These are phyloP conservation scores for Citrullus colocynthis DNA, from an alignment of 306 rosid species.

Conservation along the genomic window DNA sequence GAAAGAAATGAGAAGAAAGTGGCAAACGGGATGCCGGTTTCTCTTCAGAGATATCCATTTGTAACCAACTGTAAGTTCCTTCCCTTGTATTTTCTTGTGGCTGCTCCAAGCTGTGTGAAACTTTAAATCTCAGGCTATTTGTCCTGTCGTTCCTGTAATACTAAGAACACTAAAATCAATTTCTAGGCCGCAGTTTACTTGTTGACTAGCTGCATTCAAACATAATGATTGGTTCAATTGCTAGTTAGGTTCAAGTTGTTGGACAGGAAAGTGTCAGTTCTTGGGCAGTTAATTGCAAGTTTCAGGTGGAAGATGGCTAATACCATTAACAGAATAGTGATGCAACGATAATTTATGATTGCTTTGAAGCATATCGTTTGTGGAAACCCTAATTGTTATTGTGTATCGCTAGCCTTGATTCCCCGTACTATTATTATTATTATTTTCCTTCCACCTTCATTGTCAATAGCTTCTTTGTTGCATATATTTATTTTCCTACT, in stretches of 20 bases:
- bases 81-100: neutral
- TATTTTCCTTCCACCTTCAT: too few species aligned
- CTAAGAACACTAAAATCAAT: neutral
- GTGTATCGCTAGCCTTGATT: neutral
- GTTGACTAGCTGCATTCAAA: neutral
- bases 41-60: neutral
- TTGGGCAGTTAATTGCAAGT: neutral
- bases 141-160: neutral
- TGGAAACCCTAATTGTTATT: too few species aligned
- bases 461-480: neutral
- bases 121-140: neutral
- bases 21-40: slow-evolving; percentile 3
- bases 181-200: neutral
- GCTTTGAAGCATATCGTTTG: too few species aligned
- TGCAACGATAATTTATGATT: too few species aligned
- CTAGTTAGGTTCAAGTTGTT: neutral
- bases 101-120: neutral
- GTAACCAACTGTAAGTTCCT: neutral
- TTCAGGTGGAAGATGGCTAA: neutral
- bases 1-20: slow-evolving; percentile 4
- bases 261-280: neutral
- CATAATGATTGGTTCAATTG: neutral
- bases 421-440: too few species aligned
- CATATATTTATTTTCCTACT: too few species aligned
- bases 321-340: too few species aligned